Conservation (phyloP, 2,329 filamentous ascomycete genomes). For the Fusarium sterilihyphosum region DNA sequence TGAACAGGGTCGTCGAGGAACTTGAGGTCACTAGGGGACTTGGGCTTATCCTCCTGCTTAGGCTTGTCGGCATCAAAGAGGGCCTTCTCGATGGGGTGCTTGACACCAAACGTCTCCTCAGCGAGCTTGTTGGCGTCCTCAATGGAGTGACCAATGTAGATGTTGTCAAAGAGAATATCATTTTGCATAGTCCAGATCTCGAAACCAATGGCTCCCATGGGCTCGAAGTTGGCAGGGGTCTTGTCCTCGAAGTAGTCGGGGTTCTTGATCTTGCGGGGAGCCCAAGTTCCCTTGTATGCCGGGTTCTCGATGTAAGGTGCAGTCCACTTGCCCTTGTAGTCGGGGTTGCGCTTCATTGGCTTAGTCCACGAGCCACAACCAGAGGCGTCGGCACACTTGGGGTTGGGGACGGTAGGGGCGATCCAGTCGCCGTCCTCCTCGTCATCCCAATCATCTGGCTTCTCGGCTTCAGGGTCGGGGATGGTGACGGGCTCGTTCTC, state of each 20-base stretch:
- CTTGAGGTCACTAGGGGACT: conserved; percentile 79
- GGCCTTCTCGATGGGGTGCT: conserved; percentile 83
- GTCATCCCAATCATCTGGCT: conserved; percentile 99
- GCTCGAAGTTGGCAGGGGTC: conserved; percentile 94
- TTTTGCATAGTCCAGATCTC: conserved; percentile 99
- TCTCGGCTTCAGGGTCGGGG: conserved; percentile 92
- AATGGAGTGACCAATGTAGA: conserved; percentile 98
- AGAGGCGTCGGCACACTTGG: conserved; percentile 92
- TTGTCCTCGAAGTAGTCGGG: conserved; percentile 97
- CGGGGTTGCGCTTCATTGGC: conserved; percentile 93
- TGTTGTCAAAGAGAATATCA: conserved; percentile 99
- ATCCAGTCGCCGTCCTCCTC: conserved; percentile 99
- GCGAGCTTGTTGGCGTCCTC: conserved; percentile 92
- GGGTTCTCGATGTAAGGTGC: conserved; percentile 96
- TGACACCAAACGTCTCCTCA: conserved; percentile 88
- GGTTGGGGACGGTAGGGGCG: conserved; percentile 89
- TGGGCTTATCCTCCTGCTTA: conserved; percentile 71
- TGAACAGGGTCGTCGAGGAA: conserved; percentile 91
- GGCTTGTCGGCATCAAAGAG: conserved; percentile 83
- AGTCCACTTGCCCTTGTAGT: conserved; percentile 99
- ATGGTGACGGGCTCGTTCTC: conserved; percentile 85
- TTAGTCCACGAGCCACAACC: conserved; percentile 94
- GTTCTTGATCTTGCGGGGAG: conserved; percentile 96
- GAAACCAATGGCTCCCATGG: conserved; percentile 97
- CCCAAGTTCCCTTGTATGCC: conserved; percentile 96